phyloP scores from a whole-genome alignment of 768 basidiomycete genomes.

The Boletus reticuloceps region DNA sequence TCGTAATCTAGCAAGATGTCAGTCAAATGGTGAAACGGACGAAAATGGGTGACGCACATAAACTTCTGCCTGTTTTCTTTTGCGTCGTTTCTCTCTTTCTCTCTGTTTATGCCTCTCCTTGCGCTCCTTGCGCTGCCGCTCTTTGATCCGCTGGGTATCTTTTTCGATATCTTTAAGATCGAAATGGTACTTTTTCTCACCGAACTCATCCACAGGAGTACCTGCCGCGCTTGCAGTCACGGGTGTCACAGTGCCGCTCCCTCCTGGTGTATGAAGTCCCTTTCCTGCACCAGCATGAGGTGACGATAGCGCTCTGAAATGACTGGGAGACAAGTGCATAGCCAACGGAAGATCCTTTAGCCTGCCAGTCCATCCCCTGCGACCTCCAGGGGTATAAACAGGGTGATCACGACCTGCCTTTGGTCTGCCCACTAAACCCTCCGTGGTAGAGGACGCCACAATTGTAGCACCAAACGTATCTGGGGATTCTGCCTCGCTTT shows the following conservation, averaged over 20 bases:
- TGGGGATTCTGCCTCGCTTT: slow-evolving; percentile 10
- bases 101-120: slow-evolving; percentile 34
- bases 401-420: neutral
- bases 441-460: slow-evolving; percentile 13
- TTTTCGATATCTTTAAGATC: slow-evolving; percentile 29
- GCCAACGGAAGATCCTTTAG: slow-evolving; percentile 40
- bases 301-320: slow-evolving; percentile 10
- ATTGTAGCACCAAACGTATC: slow-evolving; percentile 17
- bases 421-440: neutral
- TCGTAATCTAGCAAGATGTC: slow-evolving; percentile 57
- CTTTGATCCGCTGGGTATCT: slow-evolving; percentile 18
- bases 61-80: slow-evolving; percentile 71
- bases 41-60: slow-evolving; percentile 49
- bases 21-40: neutral
- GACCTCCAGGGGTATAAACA: slow-evolving; percentile 7
- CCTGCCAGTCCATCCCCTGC: slow-evolving; percentile 35
- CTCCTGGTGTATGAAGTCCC: slow-evolving; percentile 9
- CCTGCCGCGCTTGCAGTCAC: slow-evolving; percentile 13
- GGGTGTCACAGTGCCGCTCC: slow-evolving; percentile 19
- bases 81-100: slow-evolving; percentile 43
- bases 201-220: slow-evolving; percentile 18
- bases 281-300: slow-evolving; percentile 8
- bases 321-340: slow-evolving; percentile 14
- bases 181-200: slow-evolving; percentile 29
- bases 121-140: slow-evolving; percentile 31